phyloP scores from a whole-genome alignment of 2,329 filamentous ascomycete genomes.

The Aspergillus sergii region DNA sequence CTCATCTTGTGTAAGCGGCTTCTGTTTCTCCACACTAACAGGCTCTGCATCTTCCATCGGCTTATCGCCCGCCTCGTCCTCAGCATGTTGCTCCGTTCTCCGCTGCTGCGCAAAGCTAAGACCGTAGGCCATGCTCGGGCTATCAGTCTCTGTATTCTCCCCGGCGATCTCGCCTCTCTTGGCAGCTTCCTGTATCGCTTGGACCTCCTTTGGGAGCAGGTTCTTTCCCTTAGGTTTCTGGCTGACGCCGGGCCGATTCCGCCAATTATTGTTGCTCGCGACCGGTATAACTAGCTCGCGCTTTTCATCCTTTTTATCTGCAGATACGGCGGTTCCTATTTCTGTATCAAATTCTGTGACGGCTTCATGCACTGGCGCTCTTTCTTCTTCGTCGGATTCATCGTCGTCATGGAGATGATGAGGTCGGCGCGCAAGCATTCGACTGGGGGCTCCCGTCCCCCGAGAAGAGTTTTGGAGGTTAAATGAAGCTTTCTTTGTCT shows the following conservation, averaged over 20 bases:
- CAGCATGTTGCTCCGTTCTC: slow-evolving; percentile 13
- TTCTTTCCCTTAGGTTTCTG: slow-evolving; percentile 65
- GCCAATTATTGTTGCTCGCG: slow-evolving; percentile 81
- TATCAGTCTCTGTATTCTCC: slow-evolving; percentile 50
- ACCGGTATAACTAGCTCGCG: slow-evolving; percentile 76
- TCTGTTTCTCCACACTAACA: slow-evolving; percentile 22
- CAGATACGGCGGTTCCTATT: slow-evolving; percentile 42
- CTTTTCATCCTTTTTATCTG: slow-evolving; percentile 48
- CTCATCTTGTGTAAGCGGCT: slow-evolving; percentile 60
- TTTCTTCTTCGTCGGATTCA: slow-evolving; percentile 60
- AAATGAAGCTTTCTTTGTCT: slow-evolving; percentile 34
- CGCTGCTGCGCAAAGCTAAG: slow-evolving; percentile 53
- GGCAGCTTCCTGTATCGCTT: slow-evolving; percentile 49
- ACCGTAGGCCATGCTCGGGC: slow-evolving; percentile 56
- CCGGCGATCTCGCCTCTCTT: slow-evolving; percentile 35
- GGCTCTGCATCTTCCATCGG: slow-evolving; percentile 30
- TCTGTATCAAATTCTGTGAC: slow-evolving; percentile 59
- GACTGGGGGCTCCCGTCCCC: slow-evolving; percentile 18
- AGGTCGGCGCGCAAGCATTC: slow-evolving; percentile 31
- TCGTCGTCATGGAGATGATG: slow-evolving; percentile 41
- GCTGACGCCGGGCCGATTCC: slow-evolving; percentile 38
- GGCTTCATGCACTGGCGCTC: slow-evolving; percentile 42
- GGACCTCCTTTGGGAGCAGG: slow-evolving; percentile 60
- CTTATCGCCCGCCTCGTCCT: slow-evolving; percentile 28
- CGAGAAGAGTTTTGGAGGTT: slow-evolving; percentile 33